A percentile compares a stretch with the other conserved stretches of the same genome.
Evolutionary conservation across 2,329 filamentous ascomycete species (phyloP).

Genomic region (Lecanicillium sp.): DNA sequence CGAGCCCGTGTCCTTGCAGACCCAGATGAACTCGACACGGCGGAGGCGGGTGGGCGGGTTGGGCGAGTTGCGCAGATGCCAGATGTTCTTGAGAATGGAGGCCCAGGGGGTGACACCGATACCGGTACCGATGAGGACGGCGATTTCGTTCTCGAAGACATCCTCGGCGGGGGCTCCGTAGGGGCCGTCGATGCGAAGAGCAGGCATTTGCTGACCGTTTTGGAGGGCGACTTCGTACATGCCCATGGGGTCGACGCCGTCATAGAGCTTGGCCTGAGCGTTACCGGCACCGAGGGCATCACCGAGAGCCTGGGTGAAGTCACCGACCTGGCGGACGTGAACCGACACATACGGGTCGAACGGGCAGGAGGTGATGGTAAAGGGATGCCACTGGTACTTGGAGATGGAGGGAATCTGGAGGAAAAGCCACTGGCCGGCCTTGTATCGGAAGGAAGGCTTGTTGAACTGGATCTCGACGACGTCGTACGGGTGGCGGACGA

Average conservation of each 20-base stretch:
- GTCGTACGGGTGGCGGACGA: conserved; percentile 93
- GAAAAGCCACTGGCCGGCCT: conserved; percentile 97
- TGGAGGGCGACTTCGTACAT: conserved; percentile 97
- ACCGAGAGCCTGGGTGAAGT: conserved; percentile 91
- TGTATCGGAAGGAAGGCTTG: conserved; percentile 97
- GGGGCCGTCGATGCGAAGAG: conserved; percentile 84
- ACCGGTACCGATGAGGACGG: conserved; percentile 77
- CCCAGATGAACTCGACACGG: conserved; percentile 98
- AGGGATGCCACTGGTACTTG: conserved; percentile 92
- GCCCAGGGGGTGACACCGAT: conserved; percentile 87
- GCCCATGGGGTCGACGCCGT: conserved; percentile 82
- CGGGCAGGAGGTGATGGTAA: conserved; percentile 97
- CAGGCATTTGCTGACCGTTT: conserved; percentile 89
- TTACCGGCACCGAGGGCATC: conserved; percentile 88
- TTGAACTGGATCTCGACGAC: conserved; percentile 95
- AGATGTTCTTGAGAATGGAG: conserved; percentile 91
- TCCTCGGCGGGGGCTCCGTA: conserved; percentile 97
- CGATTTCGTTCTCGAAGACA: conserved; percentile 89
- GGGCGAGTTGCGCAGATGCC: conserved; percentile 85
- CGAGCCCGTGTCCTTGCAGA: conserved; percentile 89
- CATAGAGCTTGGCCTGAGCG: conserved; percentile 83
- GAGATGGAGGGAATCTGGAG: conserved; percentile 88
- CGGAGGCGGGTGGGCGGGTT: conserved; percentile 85
- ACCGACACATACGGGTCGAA: conserved; percentile 92
- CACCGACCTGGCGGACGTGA: conserved; percentile 92